These are phyloP conservation scores for Sarocladium brachiariae DNA, from an alignment of 2,329 filamentous ascomycete genomes.

Conservation along the genomic window DNA sequence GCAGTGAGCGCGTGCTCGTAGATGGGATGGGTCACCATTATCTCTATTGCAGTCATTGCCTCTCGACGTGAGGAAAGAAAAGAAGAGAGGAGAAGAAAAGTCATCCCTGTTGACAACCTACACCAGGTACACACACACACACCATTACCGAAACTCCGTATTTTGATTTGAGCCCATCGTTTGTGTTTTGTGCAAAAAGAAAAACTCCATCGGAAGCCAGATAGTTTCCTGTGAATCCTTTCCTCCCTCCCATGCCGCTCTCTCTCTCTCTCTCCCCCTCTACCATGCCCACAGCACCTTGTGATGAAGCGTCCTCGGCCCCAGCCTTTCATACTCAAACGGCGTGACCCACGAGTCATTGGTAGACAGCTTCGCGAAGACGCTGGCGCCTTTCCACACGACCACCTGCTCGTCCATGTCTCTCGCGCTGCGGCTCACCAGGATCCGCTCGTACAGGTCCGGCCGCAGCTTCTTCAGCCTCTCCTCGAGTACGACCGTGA, in stretches of 20 bases:
- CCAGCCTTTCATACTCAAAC: constrained; percentile 81
- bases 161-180: too few relatives aligned
- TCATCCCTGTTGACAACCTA: too few relatives aligned
- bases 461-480: constrained; percentile 61
- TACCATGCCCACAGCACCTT: constrained; percentile 64
- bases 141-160: too few relatives aligned
- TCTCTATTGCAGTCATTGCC: too few relatives aligned
- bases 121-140: too few relatives aligned
- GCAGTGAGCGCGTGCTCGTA: too few relatives aligned
- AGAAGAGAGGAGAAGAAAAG: too few relatives aligned
- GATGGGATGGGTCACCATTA: too few relatives aligned
- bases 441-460: constrained; percentile 52
- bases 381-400: constrained; percentile 94
- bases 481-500: constrained; percentile 79
- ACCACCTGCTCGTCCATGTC: constrained; percentile 98
- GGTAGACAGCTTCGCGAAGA: constrained; percentile 84
- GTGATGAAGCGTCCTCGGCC: constrained; percentile 74
- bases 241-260: not conserved
- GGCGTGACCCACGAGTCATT: constrained; percentile 94
- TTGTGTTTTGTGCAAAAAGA: too few relatives aligned
- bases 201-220: not conserved
- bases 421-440: constrained; percentile 66
- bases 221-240: not conserved
- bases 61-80: too few relatives aligned
- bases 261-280: not conserved